Evolutionary conservation across 257 asterid species (phyloP), one percentile per base, ranked within the genome.

Genomic region (Asclepias syriaca): DNA sequence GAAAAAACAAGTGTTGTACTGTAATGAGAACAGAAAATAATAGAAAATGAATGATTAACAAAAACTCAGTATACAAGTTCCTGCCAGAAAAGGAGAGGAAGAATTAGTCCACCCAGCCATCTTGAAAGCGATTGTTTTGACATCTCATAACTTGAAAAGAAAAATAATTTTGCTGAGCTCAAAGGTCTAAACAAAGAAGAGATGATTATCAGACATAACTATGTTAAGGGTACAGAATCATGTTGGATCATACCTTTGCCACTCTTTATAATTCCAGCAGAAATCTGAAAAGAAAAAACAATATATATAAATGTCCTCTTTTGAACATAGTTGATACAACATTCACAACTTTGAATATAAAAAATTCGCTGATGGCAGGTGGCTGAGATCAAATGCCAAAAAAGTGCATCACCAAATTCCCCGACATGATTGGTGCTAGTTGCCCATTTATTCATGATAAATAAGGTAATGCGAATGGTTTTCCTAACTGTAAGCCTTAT

Each of bases 201-300:
- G 68, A 65, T 13, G 13, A 22, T 34, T 53, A 53, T 45, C 21
- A 70, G 63, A 54, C 66, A 73, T 71, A 55, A 65, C 10, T 61
- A 64, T 19, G 10, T 37, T 54, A 50, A 53, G 40, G 43, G 18
- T 43, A 60, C 57, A 5, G 64, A 70, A 29, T 57, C 15, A 74
- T 50, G 78, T 54, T 76, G 74, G 64, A 81, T 48, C 79, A 68
- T 77, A 90, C 98, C 95, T 87, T 83, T 86, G 80, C 74, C 77
- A 72, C 85, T 82, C 86, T 84, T 92, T 84, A 79, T 79, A 73
- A 79, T 79, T 70, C 76, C 76, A 75, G 83, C 73, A 14, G 92
- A 81, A 65, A 78, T 85, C 97, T 90, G 88, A 66, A 58, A 70
- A 77, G 65, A 57, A 72, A 71, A 32, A 82, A 58, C 39, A n/a